These are phyloP conservation scores for Emiliania huxleyi DNA, from an alignment of 78 protist genomes.

Conservation along the genomic window DNA sequence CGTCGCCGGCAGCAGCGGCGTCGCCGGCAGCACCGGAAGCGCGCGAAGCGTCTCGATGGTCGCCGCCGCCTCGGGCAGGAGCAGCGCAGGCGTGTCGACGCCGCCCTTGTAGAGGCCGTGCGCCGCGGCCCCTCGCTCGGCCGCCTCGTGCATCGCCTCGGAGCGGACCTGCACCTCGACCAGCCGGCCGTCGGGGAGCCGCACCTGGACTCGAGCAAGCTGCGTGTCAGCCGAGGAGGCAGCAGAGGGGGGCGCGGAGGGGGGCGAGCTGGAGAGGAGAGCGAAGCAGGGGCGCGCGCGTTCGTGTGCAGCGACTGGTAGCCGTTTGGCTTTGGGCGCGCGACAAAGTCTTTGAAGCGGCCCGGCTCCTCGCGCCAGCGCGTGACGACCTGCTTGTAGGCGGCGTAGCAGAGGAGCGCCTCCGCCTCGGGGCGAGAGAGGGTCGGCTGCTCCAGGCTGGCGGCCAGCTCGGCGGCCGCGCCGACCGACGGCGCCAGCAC, in stretches of 20 bases:
- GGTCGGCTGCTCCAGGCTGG: not conserved
- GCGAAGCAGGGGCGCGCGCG: too few relatives aligned
- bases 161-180: not conserved
- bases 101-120: not conserved
- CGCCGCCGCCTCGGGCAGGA: not conserved
- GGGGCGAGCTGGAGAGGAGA: too few relatives aligned
- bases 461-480: not conserved
- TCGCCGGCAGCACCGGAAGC: not conserved
- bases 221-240: too few relatives aligned
- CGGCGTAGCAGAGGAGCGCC: not conserved
- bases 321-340: not conserved
- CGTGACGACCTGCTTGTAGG: not conserved
- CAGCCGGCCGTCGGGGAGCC: not conserved
- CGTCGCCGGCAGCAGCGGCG: too few relatives aligned
- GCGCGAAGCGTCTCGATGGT: not conserved
- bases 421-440: not conserved
- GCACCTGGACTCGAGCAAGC: too few relatives aligned
- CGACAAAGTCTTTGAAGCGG: not conserved
- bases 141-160: not conserved
- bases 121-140: not conserved
- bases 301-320: not conserved
- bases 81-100: not conserved
- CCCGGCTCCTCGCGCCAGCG: not conserved
- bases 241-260: too few relatives aligned
- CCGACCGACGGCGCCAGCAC: not conserved